Base-by-base conservation (phyloP, 768 basidiomycete species). In the Cyclocybe cylindracea region DNA sequence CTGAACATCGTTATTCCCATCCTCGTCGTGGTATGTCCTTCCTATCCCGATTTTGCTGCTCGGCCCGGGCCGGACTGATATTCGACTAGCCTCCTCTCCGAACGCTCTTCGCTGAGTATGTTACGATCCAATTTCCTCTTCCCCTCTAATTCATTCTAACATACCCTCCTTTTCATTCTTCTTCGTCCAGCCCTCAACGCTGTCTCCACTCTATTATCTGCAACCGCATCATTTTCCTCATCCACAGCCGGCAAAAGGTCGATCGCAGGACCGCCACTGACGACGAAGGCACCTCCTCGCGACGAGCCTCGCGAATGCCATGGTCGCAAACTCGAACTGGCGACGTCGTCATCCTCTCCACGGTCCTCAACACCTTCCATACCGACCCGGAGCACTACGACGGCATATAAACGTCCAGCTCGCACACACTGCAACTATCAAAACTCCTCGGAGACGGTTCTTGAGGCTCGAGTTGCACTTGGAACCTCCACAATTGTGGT, bases 141-240 rank as follows among this genome's bases (percentile, higher is more conserved):
- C 31, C 41, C 42, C 14, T 42, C 39, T 5, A 4, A 24, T 5
- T 49, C 13, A n/a, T 19, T 7, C 31, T 39, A 39, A 34, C 36
- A n/a, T 31, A 9, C 6, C 7, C 10, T 13, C 10, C 24, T 29
- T 42, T 19, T 45, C 4, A 48, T 14, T 24, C 3, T 33, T 14
- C 7, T 38, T 35, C 44, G 16, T 24, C 16, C 41, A 69, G 67
- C 13, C 57, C 60, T 3, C 66, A 66, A 53, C 59, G 64, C 5
- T 64, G 60, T 7, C 51, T 68, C 38, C 68, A 70, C 48, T 65
- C 64, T 9, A 61, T 70, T 9, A 57, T 67, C 53, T 67, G 61
- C 57, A 67, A 60, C 35, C 64, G 68, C 2, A 63, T 70, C 18
- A 56, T 70, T 16, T 60, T 70, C 14, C 53, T 59, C 33, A 67